Conservation (phyloP, 495 filamentous ascomycete genomes). For the Amphirosellinia nigrospora region DNA sequence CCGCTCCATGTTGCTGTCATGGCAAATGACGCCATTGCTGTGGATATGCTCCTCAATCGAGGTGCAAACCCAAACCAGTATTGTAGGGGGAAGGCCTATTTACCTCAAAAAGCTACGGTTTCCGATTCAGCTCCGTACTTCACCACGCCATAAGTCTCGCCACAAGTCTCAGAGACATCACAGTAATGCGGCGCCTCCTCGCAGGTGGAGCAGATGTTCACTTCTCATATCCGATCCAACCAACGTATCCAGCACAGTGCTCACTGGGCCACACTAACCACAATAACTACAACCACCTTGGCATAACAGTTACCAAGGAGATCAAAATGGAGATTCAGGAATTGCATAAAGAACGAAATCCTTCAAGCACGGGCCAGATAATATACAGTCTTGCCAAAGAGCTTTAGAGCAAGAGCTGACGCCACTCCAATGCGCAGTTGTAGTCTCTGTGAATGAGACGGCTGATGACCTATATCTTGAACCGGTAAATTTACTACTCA, state of each 20-base stretch:
- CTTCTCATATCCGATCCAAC: too few relatives aligned
- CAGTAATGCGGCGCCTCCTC: neutral
- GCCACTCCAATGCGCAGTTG: neutral
- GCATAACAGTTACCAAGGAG: too few relatives aligned
- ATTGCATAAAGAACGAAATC: too few relatives aligned
- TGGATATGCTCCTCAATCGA: neutral
- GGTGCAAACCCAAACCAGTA: neutral
- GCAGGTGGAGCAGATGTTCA: neutral
- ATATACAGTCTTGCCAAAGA: neutral
- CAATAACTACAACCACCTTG: too few relatives aligned
- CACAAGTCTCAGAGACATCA: neutral
- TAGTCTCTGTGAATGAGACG: neutral
- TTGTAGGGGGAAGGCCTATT: neutral
- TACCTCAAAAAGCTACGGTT: neutral
- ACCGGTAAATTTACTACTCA: neutral
- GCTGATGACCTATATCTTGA: neutral
- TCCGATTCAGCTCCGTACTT: neutral
- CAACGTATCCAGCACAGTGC: too few relatives aligned
- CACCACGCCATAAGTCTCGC: too few relatives aligned
- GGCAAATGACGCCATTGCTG: neutral
- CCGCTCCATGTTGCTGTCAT: neutral
- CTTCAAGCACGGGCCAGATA: neutral
- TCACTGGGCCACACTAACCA: too few relatives aligned
- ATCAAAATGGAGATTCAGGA: too few relatives aligned
- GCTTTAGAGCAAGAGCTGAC: neutral